Conservation (phyloP, 805 yeast genomes). For the Clavispora vitiphila region DNA sequence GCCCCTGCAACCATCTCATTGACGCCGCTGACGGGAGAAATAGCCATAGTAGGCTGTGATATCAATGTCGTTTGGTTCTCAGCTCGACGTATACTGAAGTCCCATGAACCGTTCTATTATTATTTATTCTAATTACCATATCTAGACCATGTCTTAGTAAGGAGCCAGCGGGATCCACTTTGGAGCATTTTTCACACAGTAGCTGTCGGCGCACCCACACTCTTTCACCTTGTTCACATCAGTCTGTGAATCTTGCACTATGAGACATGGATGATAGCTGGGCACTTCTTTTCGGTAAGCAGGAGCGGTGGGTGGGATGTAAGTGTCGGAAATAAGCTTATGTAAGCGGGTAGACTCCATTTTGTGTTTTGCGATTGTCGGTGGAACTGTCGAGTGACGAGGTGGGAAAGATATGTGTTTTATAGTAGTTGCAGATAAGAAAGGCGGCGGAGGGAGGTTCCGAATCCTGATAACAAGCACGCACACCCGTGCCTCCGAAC, state of each 20-base stretch:
- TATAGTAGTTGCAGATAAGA: background rate
- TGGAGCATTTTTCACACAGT: conserved; percentile 37
- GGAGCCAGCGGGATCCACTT: conserved; percentile 45
- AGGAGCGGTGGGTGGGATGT: conserved; percentile 38
- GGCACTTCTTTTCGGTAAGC: conserved; percentile 31
- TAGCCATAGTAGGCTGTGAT: too few species aligned
- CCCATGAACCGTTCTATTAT: too few species aligned
- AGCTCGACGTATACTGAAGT: too few species aligned
- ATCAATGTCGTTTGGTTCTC: too few species aligned
- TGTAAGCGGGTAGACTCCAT: conserved; percentile 43
- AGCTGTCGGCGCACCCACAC: conserved; percentile 39
- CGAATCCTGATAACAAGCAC: background rate
- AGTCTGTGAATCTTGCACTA: conserved; percentile 52
- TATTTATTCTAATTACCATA: too few species aligned
- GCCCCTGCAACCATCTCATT: too few species aligned
- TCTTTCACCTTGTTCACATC: conserved; percentile 37
- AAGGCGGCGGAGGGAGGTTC: conserved; percentile 1
- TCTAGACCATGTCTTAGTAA: conserved; percentile 47
- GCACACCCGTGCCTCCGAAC: background rate
- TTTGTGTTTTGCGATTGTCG: background rate
- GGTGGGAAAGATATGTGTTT: background rate
- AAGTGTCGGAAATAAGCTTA: conserved; percentile 36
- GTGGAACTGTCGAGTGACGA: too few species aligned
- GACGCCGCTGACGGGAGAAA: too few species aligned
- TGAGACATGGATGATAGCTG: conserved; percentile 51